Base-by-base conservation (phyloP, 495 filamentous ascomycete species). In the Daldinia vernicosa region DNA sequence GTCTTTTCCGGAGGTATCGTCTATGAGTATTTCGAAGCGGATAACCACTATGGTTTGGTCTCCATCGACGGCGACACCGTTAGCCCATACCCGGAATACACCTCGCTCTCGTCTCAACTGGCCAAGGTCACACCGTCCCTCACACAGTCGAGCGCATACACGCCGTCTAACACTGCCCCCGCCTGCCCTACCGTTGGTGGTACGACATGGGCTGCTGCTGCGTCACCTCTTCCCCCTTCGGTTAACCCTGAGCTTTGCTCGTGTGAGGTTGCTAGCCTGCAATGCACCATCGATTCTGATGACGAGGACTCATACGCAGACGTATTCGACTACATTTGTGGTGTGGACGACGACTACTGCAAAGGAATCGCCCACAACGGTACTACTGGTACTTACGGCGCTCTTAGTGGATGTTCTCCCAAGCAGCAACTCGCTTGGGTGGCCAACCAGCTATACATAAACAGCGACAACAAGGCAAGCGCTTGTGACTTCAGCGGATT, bases 1-100 rank as follows among this genome's bases (percentile, higher is more conserved):
- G 75, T 77, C 22, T 93, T 97, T 60, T 94, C 92, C 84, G 95
- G 95, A 63, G 95, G 95, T 76, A 96, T 98, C 71, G 92, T 97
- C 39, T 98, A 98, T 84, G 95, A 95, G 91, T 98, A 95, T 81
- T 96, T 95, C 84, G 84, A 96, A 79, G 92, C 96, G 73, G 84
- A 82, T 3, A 98, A 98, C 82, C 80, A 97, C 74, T 99, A 91
- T 76, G 95, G 94, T 82, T 87, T 98, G 33, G 92, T 96, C 57
- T 83, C 83, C 22, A 78, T 94, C 40, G 76, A 79, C 35, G 87
- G 85, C 70, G 80, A 81, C 70, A 81, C 74, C 7, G 90, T 89
- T 63, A 87, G 79, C 64, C 90, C 85, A 63, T 82, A 91, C 69
- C 77, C 84, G 47, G 92, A 97, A 80, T 98, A 91, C 82, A 87